Percentiles rank a stretch among this genome's conserved stretches.
Conservation (phyloP, 768 basidiomycete species). For the Leccinum subgranulosum region DNA sequence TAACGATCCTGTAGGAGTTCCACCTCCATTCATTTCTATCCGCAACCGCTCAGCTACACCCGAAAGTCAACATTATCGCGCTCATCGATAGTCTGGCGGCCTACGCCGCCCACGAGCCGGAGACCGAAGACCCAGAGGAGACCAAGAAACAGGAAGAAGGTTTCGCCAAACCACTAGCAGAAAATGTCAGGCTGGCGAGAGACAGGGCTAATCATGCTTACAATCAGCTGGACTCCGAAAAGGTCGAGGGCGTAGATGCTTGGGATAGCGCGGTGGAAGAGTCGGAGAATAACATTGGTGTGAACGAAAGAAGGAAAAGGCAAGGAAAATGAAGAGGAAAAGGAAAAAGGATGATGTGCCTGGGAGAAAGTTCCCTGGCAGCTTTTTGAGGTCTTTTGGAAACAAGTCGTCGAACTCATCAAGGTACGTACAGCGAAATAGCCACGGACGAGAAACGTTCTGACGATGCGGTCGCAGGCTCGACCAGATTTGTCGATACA, state of each 20-base stretch:
- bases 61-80: slow-evolving; percentile 97
- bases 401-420: slow-evolving; percentile 92
- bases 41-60: slow-evolving; percentile 93
- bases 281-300: slow-evolving; percentile 16
- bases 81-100: slow-evolving; percentile 91
- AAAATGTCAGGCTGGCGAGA: too few relatives aligned
- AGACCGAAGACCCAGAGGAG: too few relatives aligned
- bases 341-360: slow-evolving; percentile 36
- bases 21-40: slow-evolving; percentile 95
- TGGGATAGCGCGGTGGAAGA: slow-evolving; percentile 8
- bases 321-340: too few relatives aligned
- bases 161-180: slow-evolving; percentile 46
- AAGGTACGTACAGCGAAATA: slow-evolving; percentile 55
- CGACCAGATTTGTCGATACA: slow-evolving; percentile 97
- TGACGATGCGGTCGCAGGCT: slow-evolving; percentile 50
- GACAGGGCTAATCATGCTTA: too few relatives aligned
- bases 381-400: slow-evolving; percentile 99
- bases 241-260: too few relatives aligned
- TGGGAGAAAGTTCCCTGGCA: slow-evolving; percentile 86
- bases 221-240: too few relatives aligned
- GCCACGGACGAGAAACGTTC: not conserved
- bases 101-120: too few relatives aligned
- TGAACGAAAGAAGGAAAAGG: slow-evolving; percentile 31
- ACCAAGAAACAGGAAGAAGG: slow-evolving; percentile 59
- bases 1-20: slow-evolving; percentile 64